Percentiles rank a stretch among this genome's conserved stretches.
phyloP scores from a whole-genome alignment of 306 rosid species.

The barrel medic (Medicago truncatula) region DNA sequence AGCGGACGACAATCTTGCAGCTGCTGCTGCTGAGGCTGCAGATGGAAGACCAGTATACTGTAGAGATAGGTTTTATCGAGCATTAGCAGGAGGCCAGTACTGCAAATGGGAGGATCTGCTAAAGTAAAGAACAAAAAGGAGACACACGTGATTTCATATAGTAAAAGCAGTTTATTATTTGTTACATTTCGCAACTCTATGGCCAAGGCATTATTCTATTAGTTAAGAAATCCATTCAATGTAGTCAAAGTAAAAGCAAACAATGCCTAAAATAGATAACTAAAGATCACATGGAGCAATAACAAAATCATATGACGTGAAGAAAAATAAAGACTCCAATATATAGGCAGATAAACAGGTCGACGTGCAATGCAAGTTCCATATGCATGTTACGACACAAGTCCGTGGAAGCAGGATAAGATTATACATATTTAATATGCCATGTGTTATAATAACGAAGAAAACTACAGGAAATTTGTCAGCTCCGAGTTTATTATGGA shows the following conservation, averaged over 20 bases:
- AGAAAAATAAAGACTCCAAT: conserved; percentile 21
- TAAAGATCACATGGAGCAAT: not conserved
- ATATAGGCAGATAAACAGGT: conserved; percentile 34
- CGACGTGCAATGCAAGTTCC: conserved; percentile 32
- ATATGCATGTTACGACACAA: not conserved
- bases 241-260: conserved; percentile 41
- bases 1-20: conserved; percentile 89
- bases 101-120: conserved; percentile 95
- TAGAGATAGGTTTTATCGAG: conserved; percentile 93
- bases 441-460: conserved; percentile 25
- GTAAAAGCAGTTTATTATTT: conserved; percentile 46
- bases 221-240: conserved; percentile 34
- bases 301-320: conserved; percentile 10
- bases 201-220: conserved; percentile 38
- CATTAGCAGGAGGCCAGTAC: conserved; percentile 97
- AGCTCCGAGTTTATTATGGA: conserved; percentile 32
- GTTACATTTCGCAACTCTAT: conserved; percentile 39
- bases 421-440: conserved; percentile 12
- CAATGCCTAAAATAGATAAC: conserved; percentile 29
- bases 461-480: conserved; percentile 7
- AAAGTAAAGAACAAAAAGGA: conserved; percentile 51
- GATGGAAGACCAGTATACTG: conserved; percentile 98
- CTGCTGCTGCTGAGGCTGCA: conserved; percentile 98
- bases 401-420: conserved; percentile 18
- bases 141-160: conserved; percentile 32